Conservation (phyloP, 192 early-diverging fungal species). For the Podila clonocystis region DNA sequence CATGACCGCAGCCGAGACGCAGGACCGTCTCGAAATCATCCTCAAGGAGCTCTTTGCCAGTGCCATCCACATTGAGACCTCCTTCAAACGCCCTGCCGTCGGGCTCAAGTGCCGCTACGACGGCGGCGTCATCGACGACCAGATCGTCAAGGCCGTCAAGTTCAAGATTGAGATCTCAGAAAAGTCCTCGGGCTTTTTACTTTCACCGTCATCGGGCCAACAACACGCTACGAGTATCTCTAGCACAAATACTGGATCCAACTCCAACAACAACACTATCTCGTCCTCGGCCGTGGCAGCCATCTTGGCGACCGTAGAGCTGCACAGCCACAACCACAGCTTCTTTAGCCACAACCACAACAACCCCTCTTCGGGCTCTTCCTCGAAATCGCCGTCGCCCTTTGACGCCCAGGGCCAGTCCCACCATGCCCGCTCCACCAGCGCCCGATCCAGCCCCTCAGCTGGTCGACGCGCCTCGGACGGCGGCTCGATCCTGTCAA, state of each 20-base stretch:
- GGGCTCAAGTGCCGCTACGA: slow-evolving; percentile 41
- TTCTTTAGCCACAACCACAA: background rate
- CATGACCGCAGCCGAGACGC: slow-evolving; percentile 24
- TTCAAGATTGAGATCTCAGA: slow-evolving; percentile 46
- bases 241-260: background rate
- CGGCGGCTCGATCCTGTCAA: slow-evolving; percentile 42
- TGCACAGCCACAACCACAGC: slow-evolving; percentile 2
- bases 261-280: background rate
- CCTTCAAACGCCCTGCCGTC: slow-evolving; percentile 9
- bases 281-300: slow-evolving; percentile 37
- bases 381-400: background rate
- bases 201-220: background rate
- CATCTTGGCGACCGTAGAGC: slow-evolving; percentile 15
- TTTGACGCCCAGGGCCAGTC: background rate
- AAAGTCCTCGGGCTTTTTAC: slow-evolving; percentile 5
- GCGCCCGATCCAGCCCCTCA: background rate
- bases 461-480: slow-evolving; percentile 34
- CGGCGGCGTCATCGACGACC: slow-evolving; percentile 36
- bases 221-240: background rate
- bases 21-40: slow-evolving; percentile 28
- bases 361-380: slow-evolving; percentile 15
- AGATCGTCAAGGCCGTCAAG: slow-evolving; percentile 33
- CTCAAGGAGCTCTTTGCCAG: slow-evolving; percentile 25
- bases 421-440: background rate
- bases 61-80: slow-evolving; percentile 18